Percentiles rank a stretch among this genome's conserved stretches.
phyloP scores from a whole-genome alignment of 1,284 basidiomycete genomes.

The Irpex sp. region DNA sequence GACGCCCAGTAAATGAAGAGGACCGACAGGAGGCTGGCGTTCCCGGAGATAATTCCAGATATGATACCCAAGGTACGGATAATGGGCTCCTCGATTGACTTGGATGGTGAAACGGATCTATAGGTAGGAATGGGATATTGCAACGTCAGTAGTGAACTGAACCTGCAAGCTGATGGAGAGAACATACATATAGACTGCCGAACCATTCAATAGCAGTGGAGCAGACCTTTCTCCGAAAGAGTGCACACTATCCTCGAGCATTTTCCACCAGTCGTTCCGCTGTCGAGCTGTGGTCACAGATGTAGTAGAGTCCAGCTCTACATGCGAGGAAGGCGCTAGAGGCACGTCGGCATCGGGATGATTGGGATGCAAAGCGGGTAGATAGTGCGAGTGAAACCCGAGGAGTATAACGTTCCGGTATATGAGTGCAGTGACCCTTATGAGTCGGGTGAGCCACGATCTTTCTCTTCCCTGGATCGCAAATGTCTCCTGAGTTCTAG shows the following conservation, averaged over 20 bases:
- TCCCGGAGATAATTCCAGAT: neutral
- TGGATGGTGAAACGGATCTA: neutral
- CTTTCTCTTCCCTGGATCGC: neutral
- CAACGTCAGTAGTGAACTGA: neutral
- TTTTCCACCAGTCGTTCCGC: neutral
- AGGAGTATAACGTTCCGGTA: neutral
- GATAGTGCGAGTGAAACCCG: neutral
- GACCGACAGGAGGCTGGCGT: neutral
- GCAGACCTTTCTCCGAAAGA: neutral
- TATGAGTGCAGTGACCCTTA: neutral
- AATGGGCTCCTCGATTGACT: neutral
- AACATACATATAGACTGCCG: neutral
- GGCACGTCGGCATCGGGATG: too few relatives aligned
- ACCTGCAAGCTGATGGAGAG: neutral
- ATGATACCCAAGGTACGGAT: neutral
- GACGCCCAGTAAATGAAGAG: neutral
- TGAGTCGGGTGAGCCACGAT: neutral
- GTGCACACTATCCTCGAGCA: neutral
- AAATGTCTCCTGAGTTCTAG: neutral
- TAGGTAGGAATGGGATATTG: neutral
- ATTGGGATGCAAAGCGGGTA: neutral
- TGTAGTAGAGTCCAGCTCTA: neutral
- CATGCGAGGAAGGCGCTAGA: neutral
- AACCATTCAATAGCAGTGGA: neutral
- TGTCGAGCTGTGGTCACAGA: neutral